Evolutionary conservation across 345 rosid species (phyloP), one percentile per base, ranked within the genome.

Genomic region (Murraya koenigii): DNA sequence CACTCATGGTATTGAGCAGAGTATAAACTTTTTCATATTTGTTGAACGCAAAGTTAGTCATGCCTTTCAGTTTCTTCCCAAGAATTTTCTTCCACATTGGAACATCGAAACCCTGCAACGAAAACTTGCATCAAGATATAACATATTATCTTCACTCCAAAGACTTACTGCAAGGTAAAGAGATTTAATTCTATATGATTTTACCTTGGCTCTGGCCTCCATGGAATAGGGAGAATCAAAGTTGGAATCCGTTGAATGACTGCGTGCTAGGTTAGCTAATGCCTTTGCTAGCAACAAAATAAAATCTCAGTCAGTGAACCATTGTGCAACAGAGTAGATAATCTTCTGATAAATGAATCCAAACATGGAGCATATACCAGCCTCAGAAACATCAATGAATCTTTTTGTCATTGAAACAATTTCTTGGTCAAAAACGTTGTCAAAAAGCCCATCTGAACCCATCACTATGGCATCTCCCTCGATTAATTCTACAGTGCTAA

Each of bases 371-470:
- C 71, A 76, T 87, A 41, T 92, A 92, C 97, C 92, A 56, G 93
- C 90, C 66, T 86, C 92, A 35, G 80, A 39, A 64, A 84, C 96
- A 79, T 85, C 86, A 19, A 71, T 67, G 69, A 87, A 81, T 44
- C 52, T 61, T 60, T 83, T 81, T 63, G 90, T 76, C 30, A 82
- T 66, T 1, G 97, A 85, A 85, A 92, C 78, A 13, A 95, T 92
- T 84, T 95, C 99, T 28, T 85, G 80, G 81, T 92, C 95, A 39
- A 92, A 95, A 25, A 91, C 86, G 35, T 93, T 93, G 85, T 95
- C 99, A 25, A 90, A 95, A 15, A 95, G 96, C 26, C 99, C 99
- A 77, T 92, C 97, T 1, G 98, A 90, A 36, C 98, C 97, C 95
- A 95, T 89, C 75, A 95, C 91, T 9, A 92, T 74, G 65, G 78